Base-by-base conservation (phyloP, 345 rosid genomes). In the thale cress (Arabidopsis thaliana) region DNA sequence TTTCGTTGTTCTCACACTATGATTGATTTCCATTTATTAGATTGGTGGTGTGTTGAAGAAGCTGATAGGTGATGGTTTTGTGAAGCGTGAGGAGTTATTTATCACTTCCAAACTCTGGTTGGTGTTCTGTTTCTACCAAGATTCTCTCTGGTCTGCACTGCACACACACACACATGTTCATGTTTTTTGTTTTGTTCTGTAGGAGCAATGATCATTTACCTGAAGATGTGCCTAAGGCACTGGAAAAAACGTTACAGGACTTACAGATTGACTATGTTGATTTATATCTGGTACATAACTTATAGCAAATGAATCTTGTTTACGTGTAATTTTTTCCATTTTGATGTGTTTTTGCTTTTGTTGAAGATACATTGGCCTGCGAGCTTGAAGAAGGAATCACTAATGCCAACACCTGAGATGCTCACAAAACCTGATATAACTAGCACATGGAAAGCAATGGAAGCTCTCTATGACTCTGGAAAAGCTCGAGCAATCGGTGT, bases 331-430 rank as follows among this genome's bases (percentile, higher is more conserved):
- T 32, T 20, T 12, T 14, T 74, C 6, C 14, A 4, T 59, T 30
- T 23, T 67, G 23, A 49, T 51, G 20, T 50, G n/a, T 4, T 30
- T 72, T 16, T 45, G 12, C 13, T 62, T 62, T 37, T 62, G 4
- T 53, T 69, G 51, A 44, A 90, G 96, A 79, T 90, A 20, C 93
- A 83, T 63, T 88, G 91, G 90, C 96, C 96, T 2, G 88, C 63
- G 63, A 83, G 87, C 52, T 62, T 84, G 79, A 89, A 85, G 77
- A 81, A 71, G 73, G 93, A 83, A 8, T 74, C 88, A 9, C 65
- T 3, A 6, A 50, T 65, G 57, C 55, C 76, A 77, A 78, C 50
- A 50, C 78, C 86, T 0, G 88, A 89, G 23, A 71, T 79, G 49
- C 77, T 89, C 69, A 74, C 85, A 4, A 66, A 23, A 32, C 86